A percentile compares a stretch with the other conserved stretches of the same genome.
These are phyloP conservation scores for Fusarium sp. DNA, from an alignment of 2,329 filamentous ascomycete species.

Conservation along the genomic window DNA sequence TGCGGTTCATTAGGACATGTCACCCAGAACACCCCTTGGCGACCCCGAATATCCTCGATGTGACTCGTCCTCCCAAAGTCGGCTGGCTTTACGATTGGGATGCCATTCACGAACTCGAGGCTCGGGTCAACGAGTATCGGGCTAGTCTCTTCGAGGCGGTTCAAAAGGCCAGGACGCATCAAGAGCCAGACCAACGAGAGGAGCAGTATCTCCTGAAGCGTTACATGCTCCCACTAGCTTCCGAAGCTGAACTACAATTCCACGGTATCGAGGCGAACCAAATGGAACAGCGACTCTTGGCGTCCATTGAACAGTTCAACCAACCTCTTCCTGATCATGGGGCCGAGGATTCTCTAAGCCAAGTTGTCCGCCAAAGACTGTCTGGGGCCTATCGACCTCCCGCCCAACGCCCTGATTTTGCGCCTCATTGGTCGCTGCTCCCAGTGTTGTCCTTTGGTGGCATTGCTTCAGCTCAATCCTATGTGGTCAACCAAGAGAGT, in stretches of 20 bases:
- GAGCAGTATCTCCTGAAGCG: neutral
- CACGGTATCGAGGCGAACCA: conserved; percentile 62
- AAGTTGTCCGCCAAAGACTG: conserved; percentile 56
- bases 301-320: conserved; percentile 62
- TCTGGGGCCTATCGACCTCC: conserved; percentile 44
- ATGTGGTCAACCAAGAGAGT: conserved; percentile 81
- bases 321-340: conserved; percentile 46
- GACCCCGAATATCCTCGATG: conserved; percentile 59
- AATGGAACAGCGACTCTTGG: conserved; percentile 61
- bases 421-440: conserved; percentile 69
- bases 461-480: conserved; percentile 78
- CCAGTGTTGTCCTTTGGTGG: conserved; percentile 82
- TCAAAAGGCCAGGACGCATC: conserved; percentile 14
- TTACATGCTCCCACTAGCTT: neutral
- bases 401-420: conserved; percentile 50
- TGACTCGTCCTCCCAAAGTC: conserved; percentile 66
- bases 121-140: conserved; percentile 61
- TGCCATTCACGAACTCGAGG: conserved; percentile 73
- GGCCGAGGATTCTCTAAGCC: conserved; percentile 53
- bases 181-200: neutral
- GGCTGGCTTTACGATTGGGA: conserved; percentile 81
- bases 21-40: conserved; percentile 79
- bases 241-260: conserved; percentile 52
- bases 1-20: conserved; percentile 77
- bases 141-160: conserved; percentile 45